Conservation (phyloP, 306 rosid species). For the Cucurbita argyrosperma region DNA sequence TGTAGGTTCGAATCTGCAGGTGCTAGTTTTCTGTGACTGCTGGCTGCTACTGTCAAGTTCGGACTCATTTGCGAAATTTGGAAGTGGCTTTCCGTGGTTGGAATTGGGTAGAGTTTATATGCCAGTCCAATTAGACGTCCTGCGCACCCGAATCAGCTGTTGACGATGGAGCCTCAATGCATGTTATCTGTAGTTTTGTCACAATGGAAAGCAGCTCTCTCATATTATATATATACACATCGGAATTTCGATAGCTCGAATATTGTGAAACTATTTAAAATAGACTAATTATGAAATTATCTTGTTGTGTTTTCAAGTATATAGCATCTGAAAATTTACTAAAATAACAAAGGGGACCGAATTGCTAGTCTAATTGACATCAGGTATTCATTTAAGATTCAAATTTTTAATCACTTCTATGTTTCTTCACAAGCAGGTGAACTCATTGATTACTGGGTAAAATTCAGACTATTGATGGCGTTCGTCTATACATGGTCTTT, state of each 20-base stretch:
- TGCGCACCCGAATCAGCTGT: not conserved
- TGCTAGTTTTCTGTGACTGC: not conserved
- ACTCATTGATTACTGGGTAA: not conserved
- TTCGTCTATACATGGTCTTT: conserved; percentile 5
- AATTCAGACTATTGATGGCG: not conserved
- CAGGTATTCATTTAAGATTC: not conserved
- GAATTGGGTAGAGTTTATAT: not conserved
- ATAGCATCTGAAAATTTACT: not conserved
- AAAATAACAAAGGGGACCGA: not conserved
- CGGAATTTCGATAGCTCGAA: not conserved
- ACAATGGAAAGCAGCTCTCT: not conserved
- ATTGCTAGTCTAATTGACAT: not conserved
- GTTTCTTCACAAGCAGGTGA: conserved; percentile 2
- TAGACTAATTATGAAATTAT: not conserved
- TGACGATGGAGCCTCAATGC: not conserved
- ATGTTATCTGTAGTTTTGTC: conserved; percentile 1
- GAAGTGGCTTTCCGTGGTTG: not conserved
- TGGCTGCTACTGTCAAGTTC: not conserved
- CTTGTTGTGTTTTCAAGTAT: not conserved
- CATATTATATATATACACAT: not conserved
- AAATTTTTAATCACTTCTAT: not conserved
- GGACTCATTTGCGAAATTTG: not conserved
- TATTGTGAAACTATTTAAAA: not conserved
- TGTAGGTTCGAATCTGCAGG: not conserved
- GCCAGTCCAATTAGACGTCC: not conserved